Percentiles rank a stretch among this genome's conserved stretches.
phyloP scores from a whole-genome alignment of 345 rosid genomes.

The Fremontodendron californicum region DNA sequence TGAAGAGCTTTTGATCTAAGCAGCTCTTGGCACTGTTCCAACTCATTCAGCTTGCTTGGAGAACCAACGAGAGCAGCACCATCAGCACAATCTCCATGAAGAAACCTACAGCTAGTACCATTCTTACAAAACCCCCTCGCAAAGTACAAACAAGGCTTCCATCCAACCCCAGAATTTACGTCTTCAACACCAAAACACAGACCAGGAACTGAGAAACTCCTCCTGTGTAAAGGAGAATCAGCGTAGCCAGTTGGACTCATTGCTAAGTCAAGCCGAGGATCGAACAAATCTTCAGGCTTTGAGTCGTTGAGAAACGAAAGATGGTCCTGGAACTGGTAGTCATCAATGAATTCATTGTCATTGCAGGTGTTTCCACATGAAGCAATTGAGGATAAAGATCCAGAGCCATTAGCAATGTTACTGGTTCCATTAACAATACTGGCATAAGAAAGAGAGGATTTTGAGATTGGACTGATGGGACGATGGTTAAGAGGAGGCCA shows the following conservation, averaged over 20 bases:
- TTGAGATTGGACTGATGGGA: constrained; percentile 18
- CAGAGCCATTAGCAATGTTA: constrained; percentile 22
- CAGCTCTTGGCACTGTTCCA: constrained; percentile 52
- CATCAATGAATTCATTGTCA: constrained; percentile 33
- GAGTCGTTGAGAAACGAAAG: constrained; percentile 49
- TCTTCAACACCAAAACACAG: constrained; percentile 45
- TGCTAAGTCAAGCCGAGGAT: constrained; percentile 25
- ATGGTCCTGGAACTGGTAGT: constrained; percentile 44
- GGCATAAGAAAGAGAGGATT: constrained; percentile 31
- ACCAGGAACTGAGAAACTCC: constrained; percentile 49
- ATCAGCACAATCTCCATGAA: constrained; percentile 39
- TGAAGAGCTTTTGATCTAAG: constrained; percentile 41
- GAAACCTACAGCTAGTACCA: constrained; percentile 54
- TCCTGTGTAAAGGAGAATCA: constrained; percentile 27
- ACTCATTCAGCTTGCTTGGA: constrained; percentile 38
- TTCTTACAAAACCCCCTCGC: constrained; percentile 70
- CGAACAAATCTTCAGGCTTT: constrained; percentile 33
- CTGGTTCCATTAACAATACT: constrained; percentile 38
- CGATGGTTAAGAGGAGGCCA: constrained; percentile 10
- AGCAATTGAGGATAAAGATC: constrained; percentile 25
- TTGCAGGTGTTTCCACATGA: background rate
- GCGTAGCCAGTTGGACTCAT: constrained; percentile 19
- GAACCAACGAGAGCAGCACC: constrained; percentile 31
- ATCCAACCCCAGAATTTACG: constrained; percentile 38
- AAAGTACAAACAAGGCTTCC: constrained; percentile 60